Percentiles rank a stretch among this genome's conserved stretches.
phyloP scores from a whole-genome alignment of 495 filamentous ascomycete genomes.

The Aspergillus funiculosus region DNA sequence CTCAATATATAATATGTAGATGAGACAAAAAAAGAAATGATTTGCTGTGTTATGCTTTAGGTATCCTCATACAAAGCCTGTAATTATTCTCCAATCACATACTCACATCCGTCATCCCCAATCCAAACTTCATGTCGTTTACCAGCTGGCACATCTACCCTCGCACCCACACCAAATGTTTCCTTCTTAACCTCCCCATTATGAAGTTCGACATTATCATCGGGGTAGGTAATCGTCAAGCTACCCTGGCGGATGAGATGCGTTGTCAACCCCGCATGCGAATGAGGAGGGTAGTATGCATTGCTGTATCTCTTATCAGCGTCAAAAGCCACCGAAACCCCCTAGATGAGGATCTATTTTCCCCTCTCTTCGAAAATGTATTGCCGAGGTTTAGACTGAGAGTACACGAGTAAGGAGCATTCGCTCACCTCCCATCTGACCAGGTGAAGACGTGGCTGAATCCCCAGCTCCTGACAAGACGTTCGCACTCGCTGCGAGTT shows the following conservation, averaged over 20 bases:
- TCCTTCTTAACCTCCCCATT: constrained; percentile 47
- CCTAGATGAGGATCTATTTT: too few relatives aligned
- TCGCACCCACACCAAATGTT: constrained; percentile 60
- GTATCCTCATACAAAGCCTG: not conserved
- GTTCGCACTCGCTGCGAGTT: constrained; percentile 52
- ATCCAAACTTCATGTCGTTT: constrained; percentile 81
- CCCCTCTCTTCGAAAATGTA: too few relatives aligned
- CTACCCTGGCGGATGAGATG: constrained; percentile 68
- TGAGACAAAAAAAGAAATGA: too few relatives aligned
- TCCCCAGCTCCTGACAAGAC: constrained; percentile 67
- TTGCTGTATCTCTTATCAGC: constrained; percentile 38
- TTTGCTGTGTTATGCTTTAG: too few relatives aligned
- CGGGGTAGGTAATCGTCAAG: constrained; percentile 68
- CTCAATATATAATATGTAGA: too few relatives aligned
- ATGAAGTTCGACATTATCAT: constrained; percentile 47
- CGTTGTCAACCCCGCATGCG: constrained; percentile 63
- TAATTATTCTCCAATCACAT: constrained; percentile 72
- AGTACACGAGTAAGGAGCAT: not conserved
- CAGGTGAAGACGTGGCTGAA: constrained; percentile 75
- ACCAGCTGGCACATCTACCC: constrained; percentile 71
- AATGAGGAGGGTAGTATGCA: constrained; percentile 70
- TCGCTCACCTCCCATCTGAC: constrained; percentile 65
- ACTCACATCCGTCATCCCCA: constrained; percentile 69
- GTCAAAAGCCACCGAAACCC: not conserved
- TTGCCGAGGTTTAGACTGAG: too few relatives aligned